Conservation (phyloP, 495 filamentous ascomycete species). For the Penicillium bovifimosum region DNA sequence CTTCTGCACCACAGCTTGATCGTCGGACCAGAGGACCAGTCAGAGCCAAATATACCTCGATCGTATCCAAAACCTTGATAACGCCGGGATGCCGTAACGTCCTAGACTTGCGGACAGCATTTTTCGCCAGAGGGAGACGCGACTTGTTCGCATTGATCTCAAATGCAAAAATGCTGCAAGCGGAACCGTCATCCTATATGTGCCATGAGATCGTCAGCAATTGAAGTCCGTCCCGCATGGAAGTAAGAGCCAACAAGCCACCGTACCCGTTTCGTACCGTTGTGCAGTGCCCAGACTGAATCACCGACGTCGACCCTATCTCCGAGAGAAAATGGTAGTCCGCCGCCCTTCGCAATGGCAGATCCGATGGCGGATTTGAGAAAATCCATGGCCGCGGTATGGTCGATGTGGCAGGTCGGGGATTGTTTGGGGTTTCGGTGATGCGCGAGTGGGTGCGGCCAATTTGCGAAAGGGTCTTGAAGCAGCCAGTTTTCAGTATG, state of each 20-base stretch:
- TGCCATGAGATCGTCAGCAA: neutral
- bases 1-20: neutral
- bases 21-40: neutral
- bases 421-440: constrained; percentile 7
- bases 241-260: constrained; percentile 8
- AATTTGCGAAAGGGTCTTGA: neutral
- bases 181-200: constrained; percentile 80
- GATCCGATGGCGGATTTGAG: constrained; percentile 95
- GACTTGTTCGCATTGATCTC: constrained; percentile 74
- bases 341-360: constrained; percentile 88
- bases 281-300: constrained; percentile 88
- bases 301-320: constrained; percentile 83
- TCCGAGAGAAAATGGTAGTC: constrained; percentile 86
- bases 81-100: constrained; percentile 93
- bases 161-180: constrained; percentile 95
- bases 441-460: constrained; percentile 1
- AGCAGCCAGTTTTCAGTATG: neutral
- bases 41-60: constrained; percentile 59
- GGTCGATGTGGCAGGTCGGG: constrained; percentile 3
- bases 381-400: constrained; percentile 69
- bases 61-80: constrained; percentile 85
- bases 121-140: constrained; percentile 78
- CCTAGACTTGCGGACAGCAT: constrained; percentile 84
- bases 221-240: neutral
- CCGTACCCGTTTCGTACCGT: constrained; percentile 82